Percentiles rank a stretch among this genome's conserved stretches.
Evolutionary conservation across 106 monocot species (phyloP).

Genomic region (Amphibolis antarctica): DNA sequence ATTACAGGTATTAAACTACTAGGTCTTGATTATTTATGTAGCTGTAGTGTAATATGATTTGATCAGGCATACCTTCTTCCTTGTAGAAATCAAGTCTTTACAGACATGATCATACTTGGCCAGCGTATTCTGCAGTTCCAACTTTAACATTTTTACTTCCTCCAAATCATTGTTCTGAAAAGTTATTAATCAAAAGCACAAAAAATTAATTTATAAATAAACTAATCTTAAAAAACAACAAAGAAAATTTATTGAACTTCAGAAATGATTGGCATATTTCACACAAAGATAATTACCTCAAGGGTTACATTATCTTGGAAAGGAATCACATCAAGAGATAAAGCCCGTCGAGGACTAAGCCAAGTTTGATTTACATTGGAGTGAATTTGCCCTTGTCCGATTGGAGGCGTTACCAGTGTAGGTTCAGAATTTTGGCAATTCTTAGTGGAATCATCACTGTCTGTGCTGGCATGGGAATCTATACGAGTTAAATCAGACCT

Average conservation of each 20-base stretch:
- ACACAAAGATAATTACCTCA: not conserved
- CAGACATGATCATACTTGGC: constrained; percentile 42
- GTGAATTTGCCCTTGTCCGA: constrained; percentile 1
- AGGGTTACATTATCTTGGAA: not conserved
- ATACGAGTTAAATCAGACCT: constrained; percentile 7
- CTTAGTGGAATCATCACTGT: not conserved
- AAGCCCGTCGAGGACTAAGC: not conserved
- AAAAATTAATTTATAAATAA: too few relatives aligned
- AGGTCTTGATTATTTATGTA: too few relatives aligned
- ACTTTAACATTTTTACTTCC: constrained; percentile 35
- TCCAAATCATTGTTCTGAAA: constrained; percentile 32
- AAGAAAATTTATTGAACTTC: not conserved
- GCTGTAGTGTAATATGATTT: too few relatives aligned
- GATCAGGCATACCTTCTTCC: constrained; percentile 34
- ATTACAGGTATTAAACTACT: too few relatives aligned
- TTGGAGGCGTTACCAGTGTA: not conserved
- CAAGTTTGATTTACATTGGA: not conserved
- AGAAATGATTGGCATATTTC: not conserved
- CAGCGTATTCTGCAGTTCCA: constrained; percentile 39
- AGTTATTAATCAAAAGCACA: not conserved
- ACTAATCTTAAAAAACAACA: too few relatives aligned
- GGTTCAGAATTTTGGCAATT: constrained; percentile 22
- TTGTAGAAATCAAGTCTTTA: constrained; percentile 54
- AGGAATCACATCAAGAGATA: constrained; percentile 1
- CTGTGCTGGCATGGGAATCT: not conserved